Evolutionary conservation across 805 yeast species (phyloP), one percentile per base, ranked within the genome.

Genomic region (Teunomyces funiuensis): DNA sequence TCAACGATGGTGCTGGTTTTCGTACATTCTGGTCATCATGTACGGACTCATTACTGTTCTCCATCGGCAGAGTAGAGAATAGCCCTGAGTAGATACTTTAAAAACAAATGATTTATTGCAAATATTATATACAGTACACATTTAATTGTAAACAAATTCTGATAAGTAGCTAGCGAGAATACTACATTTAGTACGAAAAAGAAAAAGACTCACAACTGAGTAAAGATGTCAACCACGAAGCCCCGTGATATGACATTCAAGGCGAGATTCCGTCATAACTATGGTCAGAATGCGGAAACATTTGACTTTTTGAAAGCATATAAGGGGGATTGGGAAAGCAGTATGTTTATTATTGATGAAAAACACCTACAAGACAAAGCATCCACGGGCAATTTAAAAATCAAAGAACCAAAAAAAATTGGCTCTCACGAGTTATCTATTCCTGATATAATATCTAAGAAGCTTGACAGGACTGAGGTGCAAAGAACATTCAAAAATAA

Each of bases 251-350:
- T 55, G 18, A 45, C 66, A 0, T 54, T 59, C 43, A 62, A 59
- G 39, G 51, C 63, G 2, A 49, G 73, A 40, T 65, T 68, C 44
- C 55, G 57, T 20, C 61, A 57, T 45, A 57, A 57, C 37, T 81
- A 71, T 54, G 90, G 90, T 0, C 53, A 61, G 19, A 73, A 79
- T 48, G 69, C 66, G 27, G 57, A 56, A 1, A 69, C 69, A 39
- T 65, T 77, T 30, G 57, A 74, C 8, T 57, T 59, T 13, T 58
- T 77, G 2, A 59, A 77, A 3, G 58, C 68, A 17, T 65, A 72
- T 27, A 74, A 83, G 43, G 67, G 64, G 13, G 61, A 60, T 3
- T 82, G 84, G 79, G 79, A 77, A 26, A 58, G 58, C 1, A 58
- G 65, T 19, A 46, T 77, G 28, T 80, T 80, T 45, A 62, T 59